Evolutionary conservation across 768 basidiomycete genomes (phyloP).

Genomic region (Rhodotorula paludigena): DNA sequence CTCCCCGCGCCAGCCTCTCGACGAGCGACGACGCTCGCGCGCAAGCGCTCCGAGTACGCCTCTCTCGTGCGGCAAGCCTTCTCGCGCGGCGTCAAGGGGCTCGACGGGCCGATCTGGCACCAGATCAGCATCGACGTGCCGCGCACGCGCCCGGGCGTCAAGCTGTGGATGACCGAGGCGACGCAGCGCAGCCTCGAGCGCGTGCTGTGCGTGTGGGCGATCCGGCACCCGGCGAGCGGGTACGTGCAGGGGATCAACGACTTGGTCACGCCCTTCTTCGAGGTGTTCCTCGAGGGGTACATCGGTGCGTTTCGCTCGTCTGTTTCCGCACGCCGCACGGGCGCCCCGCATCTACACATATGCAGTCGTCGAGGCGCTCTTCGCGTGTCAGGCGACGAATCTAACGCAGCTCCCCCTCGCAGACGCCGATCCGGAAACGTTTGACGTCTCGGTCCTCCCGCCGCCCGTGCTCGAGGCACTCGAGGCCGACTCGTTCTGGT

Average conservation of each 20-base stretch:
- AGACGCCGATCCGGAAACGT: slow-evolving; percentile 87
- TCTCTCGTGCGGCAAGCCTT: slow-evolving; percentile 86
- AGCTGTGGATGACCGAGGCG: slow-evolving; percentile 79
- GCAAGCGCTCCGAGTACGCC: slow-evolving; percentile 87
- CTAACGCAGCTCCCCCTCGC: background rate
- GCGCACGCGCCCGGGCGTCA: slow-evolving; percentile 83
- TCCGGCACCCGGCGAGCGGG: slow-evolving; percentile 94
- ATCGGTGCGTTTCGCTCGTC: slow-evolving; percentile 61
- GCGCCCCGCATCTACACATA: too few relatives aligned
- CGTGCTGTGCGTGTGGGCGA: slow-evolving; percentile 97
- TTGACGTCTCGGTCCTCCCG: slow-evolving; percentile 73
- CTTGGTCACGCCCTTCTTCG: slow-evolving; percentile 93
- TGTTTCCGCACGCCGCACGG: too few relatives aligned
- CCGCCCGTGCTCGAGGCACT: slow-evolving; percentile 68
- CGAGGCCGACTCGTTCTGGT: slow-evolving; percentile 98
- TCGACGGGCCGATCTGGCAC: slow-evolving; percentile 98
- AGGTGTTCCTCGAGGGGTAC: slow-evolving; percentile 91
- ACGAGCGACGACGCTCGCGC: slow-evolving; percentile 67
- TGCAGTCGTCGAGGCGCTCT: too few relatives aligned
- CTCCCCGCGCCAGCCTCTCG: slow-evolving; percentile 75
- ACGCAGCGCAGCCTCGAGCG: slow-evolving; percentile 91
- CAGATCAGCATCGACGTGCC: slow-evolving; percentile 99
- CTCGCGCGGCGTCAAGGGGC: slow-evolving; percentile 70
- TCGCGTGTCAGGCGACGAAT: too few relatives aligned
- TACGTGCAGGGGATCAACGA: slow-evolving; percentile 99